Evolutionary conservation across 2,329 filamentous ascomycete genomes (phyloP), one percentile per base, ranked within the genome.

Genomic region (Scedosporium aurantiacum): DNA sequence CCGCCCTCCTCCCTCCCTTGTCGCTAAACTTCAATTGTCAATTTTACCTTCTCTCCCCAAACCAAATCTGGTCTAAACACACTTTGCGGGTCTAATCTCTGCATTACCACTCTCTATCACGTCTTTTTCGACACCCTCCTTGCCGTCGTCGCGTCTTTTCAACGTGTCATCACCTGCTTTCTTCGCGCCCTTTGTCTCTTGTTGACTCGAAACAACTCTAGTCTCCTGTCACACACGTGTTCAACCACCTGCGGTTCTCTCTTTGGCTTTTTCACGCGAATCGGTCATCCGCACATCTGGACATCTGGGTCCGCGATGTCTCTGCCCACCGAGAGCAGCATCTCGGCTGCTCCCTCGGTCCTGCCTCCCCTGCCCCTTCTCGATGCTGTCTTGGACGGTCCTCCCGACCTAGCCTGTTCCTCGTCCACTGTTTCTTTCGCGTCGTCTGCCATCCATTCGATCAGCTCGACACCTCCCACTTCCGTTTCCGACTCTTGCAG

Each of bases 401-500:
- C 60, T 6, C 27, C 55, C 40, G 60, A 61, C 45, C 37, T 18
- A 7, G 54, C 25, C n/a, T 37, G 37, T 25, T 37, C 55, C 12
- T 57, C 55, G 14, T 57, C 27, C 5, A 40, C 55, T 18, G 10
- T n/a, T 14, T 41, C 55, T 41, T 57, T 43, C 56, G 41, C 55
- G 45, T 57, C 60, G 25, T 61, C 60, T 10, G 40, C 60, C 21
- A 12, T 57, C 28, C 50, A 61, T 8, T 61, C 59, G 10, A 61
- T 52, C 14, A 61, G 59, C 54, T 58, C 60, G 21, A 61, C 60
- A 7, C 60, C 60, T 23, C 60, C 60, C 25, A 89, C 86, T 57
- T 88, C 83, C 66, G 75, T 86, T 66, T 82, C 81, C 68, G 86
- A 88, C 70, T 79, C 76, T 67, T 78, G 77, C 63, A 87, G 84